Percentiles rank a stretch among this genome's conserved stretches.
phyloP scores from a whole-genome alignment of 345 rosid species.

The Passiflora organensis region DNA sequence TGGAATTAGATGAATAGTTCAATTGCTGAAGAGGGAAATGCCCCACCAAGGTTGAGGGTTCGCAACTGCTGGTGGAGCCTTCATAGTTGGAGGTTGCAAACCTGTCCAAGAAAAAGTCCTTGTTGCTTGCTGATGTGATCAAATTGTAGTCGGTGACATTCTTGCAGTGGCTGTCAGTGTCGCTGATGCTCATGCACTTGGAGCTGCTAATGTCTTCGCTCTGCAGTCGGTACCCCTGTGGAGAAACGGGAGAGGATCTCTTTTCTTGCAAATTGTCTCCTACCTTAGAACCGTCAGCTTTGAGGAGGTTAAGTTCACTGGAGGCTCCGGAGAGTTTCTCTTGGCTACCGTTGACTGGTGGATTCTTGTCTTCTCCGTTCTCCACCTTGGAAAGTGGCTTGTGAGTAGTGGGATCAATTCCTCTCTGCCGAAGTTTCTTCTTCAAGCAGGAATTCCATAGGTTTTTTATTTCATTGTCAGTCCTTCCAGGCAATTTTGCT shows the following conservation, averaged over 20 bases:
- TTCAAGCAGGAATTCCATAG: conserved; percentile 34
- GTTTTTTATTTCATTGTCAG: conserved; percentile 33
- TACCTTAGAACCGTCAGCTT: conserved; percentile 12
- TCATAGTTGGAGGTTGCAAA: conserved; percentile 31
- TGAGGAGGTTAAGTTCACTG: conserved; percentile 25
- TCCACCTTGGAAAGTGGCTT: conserved; percentile 43
- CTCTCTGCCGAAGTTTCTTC: conserved; percentile 31
- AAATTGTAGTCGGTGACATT: conserved; percentile 13
- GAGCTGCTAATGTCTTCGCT: conserved; percentile 38
- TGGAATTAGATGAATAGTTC: conserved; percentile 30
- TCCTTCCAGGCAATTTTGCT: conserved; percentile 32
- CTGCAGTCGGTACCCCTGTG: conserved; percentile 32
- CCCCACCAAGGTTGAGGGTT: conserved; percentile 29
- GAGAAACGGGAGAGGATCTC: conserved; percentile 18
- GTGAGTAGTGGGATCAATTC: conserved; percentile 34
- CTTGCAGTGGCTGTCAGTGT: background rate
- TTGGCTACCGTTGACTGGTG: conserved; percentile 13
- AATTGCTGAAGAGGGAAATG: conserved; percentile 36
- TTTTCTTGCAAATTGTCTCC: conserved; percentile 13
- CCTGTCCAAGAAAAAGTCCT: conserved; percentile 31
- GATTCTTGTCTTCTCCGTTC: conserved; percentile 42
- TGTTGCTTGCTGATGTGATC: conserved; percentile 19
- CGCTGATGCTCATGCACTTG: conserved; percentile 30
- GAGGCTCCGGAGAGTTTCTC: conserved; percentile 21
- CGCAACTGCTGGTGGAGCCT: conserved; percentile 25